Percentiles rank a stretch among this genome's conserved stretches.
phyloP scores from a whole-genome alignment of 2,329 filamentous ascomycete species.

The Claviceps sp. region DNA sequence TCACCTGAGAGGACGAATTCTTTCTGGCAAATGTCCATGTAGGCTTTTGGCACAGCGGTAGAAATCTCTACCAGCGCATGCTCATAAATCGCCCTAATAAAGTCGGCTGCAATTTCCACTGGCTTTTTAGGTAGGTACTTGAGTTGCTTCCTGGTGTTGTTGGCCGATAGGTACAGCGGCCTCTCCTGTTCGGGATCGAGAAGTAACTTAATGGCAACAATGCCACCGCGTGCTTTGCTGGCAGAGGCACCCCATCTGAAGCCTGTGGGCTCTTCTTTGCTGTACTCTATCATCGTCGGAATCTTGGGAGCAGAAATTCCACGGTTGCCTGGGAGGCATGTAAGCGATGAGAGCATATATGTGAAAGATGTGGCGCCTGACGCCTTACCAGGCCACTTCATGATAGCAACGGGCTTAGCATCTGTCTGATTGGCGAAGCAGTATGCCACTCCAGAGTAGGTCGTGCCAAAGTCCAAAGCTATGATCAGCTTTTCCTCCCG shows the following conservation, averaged over 20 bases:
- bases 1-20: constrained; percentile 30
- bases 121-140: constrained; percentile 8
- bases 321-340: constrained; percentile 25
- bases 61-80: constrained; percentile 25
- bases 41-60: constrained; percentile 7
- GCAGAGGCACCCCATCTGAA: constrained; percentile 17
- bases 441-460: no score
- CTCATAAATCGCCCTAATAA: constrained; percentile 8
- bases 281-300: constrained; percentile 10
- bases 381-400: constrained; percentile 11
- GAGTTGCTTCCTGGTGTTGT: background rate
- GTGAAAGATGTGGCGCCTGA: background rate
- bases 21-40: constrained; percentile 7
- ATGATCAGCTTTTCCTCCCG: constrained; percentile 7
- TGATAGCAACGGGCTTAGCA: no score
- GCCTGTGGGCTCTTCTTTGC: constrained; percentile 24
- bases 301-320: constrained; percentile 23
- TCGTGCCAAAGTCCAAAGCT: no score
- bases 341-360: constrained; percentile 28
- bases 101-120: constrained; percentile 9
- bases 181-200: constrained; percentile 8
- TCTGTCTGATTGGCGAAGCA: no score
- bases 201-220: constrained; percentile 10
- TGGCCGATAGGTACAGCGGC: constrained; percentile 6
- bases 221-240: constrained; percentile 1